Conservation (phyloP, 73 alveolate species). For the Paramecium primaurelia region DNA sequence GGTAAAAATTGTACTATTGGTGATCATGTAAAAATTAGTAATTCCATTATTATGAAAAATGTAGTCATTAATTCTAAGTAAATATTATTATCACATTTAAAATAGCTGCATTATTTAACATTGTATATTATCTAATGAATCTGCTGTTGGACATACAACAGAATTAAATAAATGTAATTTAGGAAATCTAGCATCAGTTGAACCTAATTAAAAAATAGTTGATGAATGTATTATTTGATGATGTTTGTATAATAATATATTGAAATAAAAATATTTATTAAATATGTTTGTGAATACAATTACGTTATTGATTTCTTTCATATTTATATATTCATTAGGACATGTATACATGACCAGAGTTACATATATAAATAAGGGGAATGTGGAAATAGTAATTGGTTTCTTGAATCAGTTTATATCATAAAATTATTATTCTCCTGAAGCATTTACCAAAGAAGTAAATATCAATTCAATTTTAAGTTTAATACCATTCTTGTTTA, state of each 20-base stretch:
- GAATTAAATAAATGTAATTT: not conserved
- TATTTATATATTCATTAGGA: not conserved
- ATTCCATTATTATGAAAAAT: constrained; percentile 46
- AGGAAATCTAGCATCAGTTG: not conserved
- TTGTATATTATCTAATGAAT: constrained; percentile 4
- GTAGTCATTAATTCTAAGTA: constrained; percentile 49
- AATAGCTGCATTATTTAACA: not conserved
- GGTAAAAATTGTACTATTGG: constrained; percentile 56
- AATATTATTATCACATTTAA: not conserved
- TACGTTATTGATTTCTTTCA: not conserved
- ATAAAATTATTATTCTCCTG: not conserved
- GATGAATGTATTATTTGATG: not conserved
- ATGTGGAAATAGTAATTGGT: not conserved
- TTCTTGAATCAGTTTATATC: not conserved
- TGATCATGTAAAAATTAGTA: constrained; percentile 50
- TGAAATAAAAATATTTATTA: not conserved
- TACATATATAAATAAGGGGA: not conserved
- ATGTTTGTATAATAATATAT: not conserved
- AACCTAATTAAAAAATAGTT: not conserved
- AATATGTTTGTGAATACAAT: not conserved
- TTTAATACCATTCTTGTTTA: constrained; percentile 13
- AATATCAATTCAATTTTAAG: not conserved
- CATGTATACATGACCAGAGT: not conserved
- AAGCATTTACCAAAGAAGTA: not conserved
- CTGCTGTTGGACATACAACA: not conserved